These are phyloP conservation scores for Hanseniaspora jakobsenii DNA, from an alignment of 805 yeast species.

Conservation along the genomic window DNA sequence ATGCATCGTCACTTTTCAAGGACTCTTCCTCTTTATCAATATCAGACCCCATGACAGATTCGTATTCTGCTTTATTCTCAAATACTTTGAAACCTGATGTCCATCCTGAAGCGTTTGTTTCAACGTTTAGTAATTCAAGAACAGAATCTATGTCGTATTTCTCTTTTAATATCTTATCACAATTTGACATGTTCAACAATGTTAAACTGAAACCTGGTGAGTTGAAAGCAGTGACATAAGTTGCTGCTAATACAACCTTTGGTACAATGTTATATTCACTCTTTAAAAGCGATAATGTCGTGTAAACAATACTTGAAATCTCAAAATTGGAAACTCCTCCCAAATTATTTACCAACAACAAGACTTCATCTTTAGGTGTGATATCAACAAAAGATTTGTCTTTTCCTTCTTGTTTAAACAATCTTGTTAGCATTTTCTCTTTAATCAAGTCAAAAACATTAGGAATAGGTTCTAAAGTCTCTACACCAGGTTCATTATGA, in stretches of 20 bases:
- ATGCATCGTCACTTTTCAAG: slow-evolving; percentile 25
- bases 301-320: slow-evolving; percentile 56
- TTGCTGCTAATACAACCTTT: slow-evolving; percentile 56
- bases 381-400: slow-evolving; percentile 78
- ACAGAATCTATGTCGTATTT: slow-evolving; percentile 32
- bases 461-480: slow-evolving; percentile 47
- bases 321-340: slow-evolving; percentile 85
- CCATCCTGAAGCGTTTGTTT: slow-evolving; percentile 81
- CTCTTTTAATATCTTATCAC: slow-evolving; percentile 30
- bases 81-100: slow-evolving; percentile 25
- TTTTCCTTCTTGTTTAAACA: slow-evolving; percentile 49
- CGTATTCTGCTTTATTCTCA: slow-evolving; percentile 26
- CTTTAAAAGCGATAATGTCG: slow-evolving; percentile 42
- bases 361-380: slow-evolving; percentile 45
- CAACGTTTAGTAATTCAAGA: slow-evolving; percentile 46
- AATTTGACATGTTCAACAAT: slow-evolving; percentile 53
- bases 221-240: slow-evolving; percentile 78
- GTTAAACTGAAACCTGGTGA: slow-evolving; percentile 89
- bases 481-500: slow-evolving; percentile 86
- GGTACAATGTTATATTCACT: slow-evolving; percentile 48
- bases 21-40: background rate
- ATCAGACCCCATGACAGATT: slow-evolving; percentile 17
- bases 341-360: slow-evolving; percentile 65
- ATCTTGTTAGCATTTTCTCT: slow-evolving; percentile 45
- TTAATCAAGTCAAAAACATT: slow-evolving; percentile 47